Evolutionary conservation across 345 rosid species (phyloP).

Genomic region (Gossypium australe): DNA sequence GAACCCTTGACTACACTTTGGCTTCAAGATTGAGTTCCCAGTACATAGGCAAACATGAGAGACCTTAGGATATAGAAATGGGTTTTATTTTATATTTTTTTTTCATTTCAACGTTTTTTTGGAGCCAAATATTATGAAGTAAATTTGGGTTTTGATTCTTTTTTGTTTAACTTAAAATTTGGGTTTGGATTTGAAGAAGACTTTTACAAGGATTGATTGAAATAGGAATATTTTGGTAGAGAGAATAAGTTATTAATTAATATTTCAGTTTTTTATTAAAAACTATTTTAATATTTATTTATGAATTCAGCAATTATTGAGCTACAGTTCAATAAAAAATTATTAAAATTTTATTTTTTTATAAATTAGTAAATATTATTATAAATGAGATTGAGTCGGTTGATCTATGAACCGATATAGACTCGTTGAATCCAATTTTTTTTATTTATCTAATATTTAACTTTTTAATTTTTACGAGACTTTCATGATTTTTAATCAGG

Average conservation of each 20-base stretch:
- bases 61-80: neutral
- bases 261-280: neutral
- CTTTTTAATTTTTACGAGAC: no score
- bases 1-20: constrained; percentile 16
- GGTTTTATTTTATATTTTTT: no score
- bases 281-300: neutral
- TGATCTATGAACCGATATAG: fast-evolving
- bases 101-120: no score
- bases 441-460: no score
- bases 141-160: neutral
- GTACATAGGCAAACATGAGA: neutral
- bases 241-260: neutral
- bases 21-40: constrained; percentile 17
- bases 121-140: no score
- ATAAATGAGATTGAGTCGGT: no score
- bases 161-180: neutral
- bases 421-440: fast-evolving
- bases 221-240: constrained; percentile 9
- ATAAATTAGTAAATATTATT: neutral
- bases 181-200: constrained; percentile 1
- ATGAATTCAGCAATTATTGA: no score
- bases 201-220: constrained; percentile 8
- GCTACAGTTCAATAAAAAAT: neutral
- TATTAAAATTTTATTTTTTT: no score
- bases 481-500: no score